Conservation (phyloP, 192 early-diverging fungal genomes). For the Coemansia sp. region DNA sequence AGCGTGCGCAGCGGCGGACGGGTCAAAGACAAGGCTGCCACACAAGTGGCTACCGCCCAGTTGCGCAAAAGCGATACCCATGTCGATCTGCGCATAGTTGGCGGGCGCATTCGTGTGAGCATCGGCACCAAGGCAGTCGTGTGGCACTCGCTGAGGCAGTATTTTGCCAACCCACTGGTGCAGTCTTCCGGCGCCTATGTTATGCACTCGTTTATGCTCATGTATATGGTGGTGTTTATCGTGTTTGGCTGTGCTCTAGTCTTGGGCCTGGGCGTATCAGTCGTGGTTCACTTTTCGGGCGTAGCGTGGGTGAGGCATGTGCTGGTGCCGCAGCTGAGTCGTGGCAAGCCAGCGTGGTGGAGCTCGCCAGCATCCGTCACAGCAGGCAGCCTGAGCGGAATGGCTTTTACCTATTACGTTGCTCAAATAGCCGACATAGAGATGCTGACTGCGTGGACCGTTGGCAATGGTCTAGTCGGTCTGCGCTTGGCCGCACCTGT, state of each 20-base stretch:
- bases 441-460: conserved; percentile 28
- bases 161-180: conserved; percentile 40
- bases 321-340: not conserved
- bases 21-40: not conserved
- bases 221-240: conserved; percentile 39
- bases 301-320: not conserved
- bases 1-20: conserved; percentile 2
- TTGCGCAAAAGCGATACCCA: conserved; percentile 15
- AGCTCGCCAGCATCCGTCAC: not conserved
- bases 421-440: conserved; percentile 19
- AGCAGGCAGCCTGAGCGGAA: not conserved
- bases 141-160: conserved; percentile 33
- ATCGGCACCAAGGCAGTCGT: conserved; percentile 7
- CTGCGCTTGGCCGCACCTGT: conserved; percentile 14
- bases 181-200: conserved; percentile 50
- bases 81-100: conserved; percentile 10
- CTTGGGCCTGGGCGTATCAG: not conserved
- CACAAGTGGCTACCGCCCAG: not conserved
- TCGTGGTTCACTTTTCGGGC: not conserved
- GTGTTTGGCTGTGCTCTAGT: conserved; percentile 22
- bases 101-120: conserved; percentile 12
- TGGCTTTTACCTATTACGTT: conserved; percentile 18
- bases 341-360: conserved; percentile 5
- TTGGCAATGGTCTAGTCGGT: conserved; percentile 7
- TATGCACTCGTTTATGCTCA: conserved; percentile 53